Percentiles rank a stretch among this genome's conserved stretches.
phyloP scores from a whole-genome alignment of 2,329 filamentous ascomycete genomes.

The Xylaria sp. region DNA sequence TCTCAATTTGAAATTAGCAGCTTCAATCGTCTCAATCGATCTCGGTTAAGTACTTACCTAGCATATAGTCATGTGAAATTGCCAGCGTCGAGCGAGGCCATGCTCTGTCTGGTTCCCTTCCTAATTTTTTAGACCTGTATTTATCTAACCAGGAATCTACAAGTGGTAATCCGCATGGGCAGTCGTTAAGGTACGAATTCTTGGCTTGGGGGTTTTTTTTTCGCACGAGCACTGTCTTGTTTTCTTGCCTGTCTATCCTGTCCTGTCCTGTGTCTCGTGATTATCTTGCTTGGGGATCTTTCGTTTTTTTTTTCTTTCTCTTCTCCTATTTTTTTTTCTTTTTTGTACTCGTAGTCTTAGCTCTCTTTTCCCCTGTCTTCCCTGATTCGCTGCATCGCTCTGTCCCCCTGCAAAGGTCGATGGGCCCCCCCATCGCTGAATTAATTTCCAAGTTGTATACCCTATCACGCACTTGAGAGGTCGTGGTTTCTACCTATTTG shows the following conservation, averaged over 20 bases:
- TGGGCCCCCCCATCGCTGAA: slow-evolving; percentile 1
- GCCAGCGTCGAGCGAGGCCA: neutral
- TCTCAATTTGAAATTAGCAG: slow-evolving; percentile 12
- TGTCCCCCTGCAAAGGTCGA: neutral
- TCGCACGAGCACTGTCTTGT: neutral
- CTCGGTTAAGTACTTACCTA: slow-evolving; percentile 8
- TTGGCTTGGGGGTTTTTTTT: neutral
- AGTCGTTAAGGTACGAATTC: too few species aligned
- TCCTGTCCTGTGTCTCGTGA: neutral
- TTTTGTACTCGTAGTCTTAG: neutral
- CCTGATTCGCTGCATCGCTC: slow-evolving; percentile 5
- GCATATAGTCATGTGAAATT: slow-evolving; percentile 13
- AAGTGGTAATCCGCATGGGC: neutral
- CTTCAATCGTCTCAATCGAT: neutral
- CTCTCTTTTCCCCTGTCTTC: neutral
- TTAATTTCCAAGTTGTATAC: neutral
- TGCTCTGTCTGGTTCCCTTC: neutral
- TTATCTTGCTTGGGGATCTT: neutral
- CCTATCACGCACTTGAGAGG: neutral
- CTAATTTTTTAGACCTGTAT: neutral
- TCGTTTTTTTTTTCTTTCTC: neutral
- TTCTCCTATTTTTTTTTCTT: neutral
- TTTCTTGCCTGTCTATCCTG: neutral
- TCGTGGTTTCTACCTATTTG: neutral
- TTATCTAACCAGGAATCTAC: neutral